phyloP scores from a whole-genome alignment of 2,329 filamentous ascomycete species.

The Nemania abortiva region DNA sequence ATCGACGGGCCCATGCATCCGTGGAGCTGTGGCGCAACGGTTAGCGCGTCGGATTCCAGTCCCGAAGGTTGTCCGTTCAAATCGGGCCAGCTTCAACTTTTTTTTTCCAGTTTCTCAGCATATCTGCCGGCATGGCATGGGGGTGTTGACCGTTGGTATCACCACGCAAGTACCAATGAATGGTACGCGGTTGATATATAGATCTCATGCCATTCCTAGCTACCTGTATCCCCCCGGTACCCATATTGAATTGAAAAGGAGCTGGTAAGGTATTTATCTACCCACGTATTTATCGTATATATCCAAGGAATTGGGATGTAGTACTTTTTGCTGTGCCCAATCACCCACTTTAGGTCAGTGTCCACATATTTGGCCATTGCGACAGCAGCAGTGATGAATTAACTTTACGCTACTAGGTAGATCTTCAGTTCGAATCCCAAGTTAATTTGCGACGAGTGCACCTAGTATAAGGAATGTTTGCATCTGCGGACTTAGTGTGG shows the following conservation, averaged over 20 bases:
- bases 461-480: constrained; percentile 6
- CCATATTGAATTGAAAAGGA: too few species aligned
- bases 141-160: not conserved
- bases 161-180: too few species aligned
- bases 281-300: too few species aligned
- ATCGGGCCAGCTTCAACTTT: constrained; percentile 14
- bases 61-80: constrained; percentile 8
- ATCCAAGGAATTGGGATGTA: too few species aligned
- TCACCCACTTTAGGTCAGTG: too few species aligned
- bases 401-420: not conserved
- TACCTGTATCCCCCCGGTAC: too few species aligned
- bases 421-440: not conserved
- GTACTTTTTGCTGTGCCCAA: too few species aligned
- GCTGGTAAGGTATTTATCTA: too few species aligned
- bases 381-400: not conserved
- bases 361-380: too few species aligned
- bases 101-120: not conserved
- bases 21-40: constrained; percentile 8
- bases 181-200: too few species aligned
- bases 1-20: not conserved
- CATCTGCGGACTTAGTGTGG: constrained; percentile 2
- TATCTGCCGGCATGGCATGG: not conserved
- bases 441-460: not conserved
- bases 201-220: too few species aligned
- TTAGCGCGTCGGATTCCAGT: constrained; percentile 18